A percentile compares a stretch with the other conserved stretches of the same genome.
phyloP scores from a whole-genome alignment of 2,329 filamentous ascomycete species.

The Acephala macrosclerotiorum region DNA sequence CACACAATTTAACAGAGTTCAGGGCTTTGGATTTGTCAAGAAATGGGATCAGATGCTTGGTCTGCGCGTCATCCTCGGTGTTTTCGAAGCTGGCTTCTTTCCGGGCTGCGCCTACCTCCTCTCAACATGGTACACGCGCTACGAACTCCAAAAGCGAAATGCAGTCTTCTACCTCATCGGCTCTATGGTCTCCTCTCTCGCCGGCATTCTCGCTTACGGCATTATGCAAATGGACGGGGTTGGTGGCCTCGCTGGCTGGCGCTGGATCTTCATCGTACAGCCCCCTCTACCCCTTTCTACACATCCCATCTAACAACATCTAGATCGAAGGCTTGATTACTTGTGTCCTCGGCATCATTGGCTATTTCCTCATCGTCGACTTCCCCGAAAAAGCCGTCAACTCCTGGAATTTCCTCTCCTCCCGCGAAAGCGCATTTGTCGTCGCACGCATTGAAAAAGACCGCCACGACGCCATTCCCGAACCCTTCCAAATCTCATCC shows the following conservation, averaged over 20 bases:
- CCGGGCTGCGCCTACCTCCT: constrained; percentile 52
- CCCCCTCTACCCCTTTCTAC: constrained; percentile 49
- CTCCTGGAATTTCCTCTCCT: constrained; percentile 56
- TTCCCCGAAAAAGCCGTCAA: constrained; percentile 65
- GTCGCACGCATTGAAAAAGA: constrained; percentile 63
- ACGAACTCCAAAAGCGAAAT: constrained; percentile 75
- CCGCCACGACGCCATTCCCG: constrained; percentile 57
- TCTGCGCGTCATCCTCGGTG: constrained; percentile 41
- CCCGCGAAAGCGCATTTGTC: constrained; percentile 59
- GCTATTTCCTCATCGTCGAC: constrained; percentile 67
- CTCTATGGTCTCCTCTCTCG: constrained; percentile 69
- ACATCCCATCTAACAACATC: neutral
- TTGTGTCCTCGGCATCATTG: constrained; percentile 54
- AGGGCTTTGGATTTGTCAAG: constrained; percentile 46
- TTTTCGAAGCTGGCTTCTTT: constrained; percentile 43
- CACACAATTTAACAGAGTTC: neutral
- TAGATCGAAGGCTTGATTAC: constrained; percentile 62
- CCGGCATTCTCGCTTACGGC: constrained; percentile 75
- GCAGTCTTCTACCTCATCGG: constrained; percentile 74
- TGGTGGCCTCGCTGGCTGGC: constrained; percentile 30
- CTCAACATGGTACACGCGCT: constrained; percentile 54
- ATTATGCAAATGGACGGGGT: constrained; percentile 54
- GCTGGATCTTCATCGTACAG: constrained; percentile 57
- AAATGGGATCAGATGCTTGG: constrained; percentile 39
- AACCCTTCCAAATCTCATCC: constrained; percentile 55